Evolutionary conservation across 768 basidiomycete species (phyloP).

Genomic region (Lactarius akahatsu): DNA sequence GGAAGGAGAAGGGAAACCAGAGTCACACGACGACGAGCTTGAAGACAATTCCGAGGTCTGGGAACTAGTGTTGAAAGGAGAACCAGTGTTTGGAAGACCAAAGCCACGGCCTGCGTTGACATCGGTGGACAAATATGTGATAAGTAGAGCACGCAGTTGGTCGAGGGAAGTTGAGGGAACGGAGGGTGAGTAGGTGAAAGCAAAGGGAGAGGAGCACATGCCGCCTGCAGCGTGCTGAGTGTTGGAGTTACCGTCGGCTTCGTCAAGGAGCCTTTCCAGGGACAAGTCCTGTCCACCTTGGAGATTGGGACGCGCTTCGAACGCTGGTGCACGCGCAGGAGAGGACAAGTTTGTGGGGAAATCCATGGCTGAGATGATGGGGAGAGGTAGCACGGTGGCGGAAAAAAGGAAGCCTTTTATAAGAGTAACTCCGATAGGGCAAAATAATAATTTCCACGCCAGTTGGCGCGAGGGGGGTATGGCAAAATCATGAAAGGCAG

Average conservation of each 20-base stretch:
- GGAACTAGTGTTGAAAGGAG: neutral
- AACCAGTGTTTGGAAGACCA: neutral
- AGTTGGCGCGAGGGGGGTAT: neutral
- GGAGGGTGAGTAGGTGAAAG: constrained; percentile 3
- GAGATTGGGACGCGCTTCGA: neutral
- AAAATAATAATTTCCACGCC: constrained; percentile 9
- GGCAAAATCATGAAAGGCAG: constrained; percentile 13
- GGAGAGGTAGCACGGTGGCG: neutral
- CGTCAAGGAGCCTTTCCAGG: neutral
- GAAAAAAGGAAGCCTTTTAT: constrained; percentile 1
- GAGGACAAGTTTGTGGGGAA: constrained; percentile 3
- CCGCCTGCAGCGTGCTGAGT: constrained; percentile 21
- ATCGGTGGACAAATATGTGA: neutral
- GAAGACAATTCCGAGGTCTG: constrained; percentile 5
- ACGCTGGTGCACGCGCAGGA: neutral
- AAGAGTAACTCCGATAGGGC: constrained; percentile 1
- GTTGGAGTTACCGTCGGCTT: neutral
- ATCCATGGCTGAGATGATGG: constrained; percentile 5
- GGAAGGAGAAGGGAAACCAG: neutral
- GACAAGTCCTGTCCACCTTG: constrained; percentile 1
- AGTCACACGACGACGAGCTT: constrained; percentile 4
- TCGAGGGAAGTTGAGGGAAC: constrained; percentile 1
- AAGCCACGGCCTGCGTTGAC: neutral
- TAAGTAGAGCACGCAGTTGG: constrained; percentile 7
- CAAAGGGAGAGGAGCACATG: constrained; percentile 4